Evolutionary conservation across 2,329 filamentous ascomycete species (phyloP).

Genomic region (Helotiales sp.): DNA sequence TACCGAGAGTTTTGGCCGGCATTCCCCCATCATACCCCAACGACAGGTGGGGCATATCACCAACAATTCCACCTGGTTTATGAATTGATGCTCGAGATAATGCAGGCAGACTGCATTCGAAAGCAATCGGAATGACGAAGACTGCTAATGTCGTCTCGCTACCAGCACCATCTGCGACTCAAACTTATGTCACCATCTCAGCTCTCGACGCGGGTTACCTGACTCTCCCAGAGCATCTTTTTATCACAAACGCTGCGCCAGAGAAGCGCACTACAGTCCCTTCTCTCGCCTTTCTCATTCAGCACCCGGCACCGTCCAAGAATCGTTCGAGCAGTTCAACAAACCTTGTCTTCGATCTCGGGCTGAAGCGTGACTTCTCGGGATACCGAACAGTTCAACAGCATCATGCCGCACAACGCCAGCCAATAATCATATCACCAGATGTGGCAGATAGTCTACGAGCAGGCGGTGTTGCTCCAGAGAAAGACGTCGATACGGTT

Average conservation of each 20-base stretch:
- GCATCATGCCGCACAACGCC: conserved; percentile 45
- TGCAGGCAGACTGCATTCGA: background rate
- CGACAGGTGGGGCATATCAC: background rate
- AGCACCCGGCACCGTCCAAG: conserved; percentile 39
- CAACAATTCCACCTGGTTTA: background rate
- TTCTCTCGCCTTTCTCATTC: conserved; percentile 53
- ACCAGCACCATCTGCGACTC: conserved; percentile 8
- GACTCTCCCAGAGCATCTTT: conserved; percentile 47
- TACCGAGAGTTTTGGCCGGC: background rate
- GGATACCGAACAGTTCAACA: conserved; percentile 46
- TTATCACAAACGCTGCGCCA: conserved; percentile 45
- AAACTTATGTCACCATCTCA: conserved; percentile 36
- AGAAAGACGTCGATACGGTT: conserved; percentile 20
- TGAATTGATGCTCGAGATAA: background rate
- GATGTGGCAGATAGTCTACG: conserved; percentile 44
- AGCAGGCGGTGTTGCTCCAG: conserved; percentile 35
- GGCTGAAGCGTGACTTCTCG: conserved; percentile 45
- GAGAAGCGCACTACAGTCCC: conserved; percentile 48
- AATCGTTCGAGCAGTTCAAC: conserved; percentile 4
- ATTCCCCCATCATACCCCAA: background rate
- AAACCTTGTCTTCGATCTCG: conserved; percentile 53
- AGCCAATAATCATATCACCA: conserved; percentile 45
- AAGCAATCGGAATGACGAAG: background rate
- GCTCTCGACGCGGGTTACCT: conserved; percentile 43
- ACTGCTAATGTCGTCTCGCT: background rate